These are phyloP conservation scores for Pichia sp. DNA, from an alignment of 1,139 yeast species.

Conservation along the genomic window DNA sequence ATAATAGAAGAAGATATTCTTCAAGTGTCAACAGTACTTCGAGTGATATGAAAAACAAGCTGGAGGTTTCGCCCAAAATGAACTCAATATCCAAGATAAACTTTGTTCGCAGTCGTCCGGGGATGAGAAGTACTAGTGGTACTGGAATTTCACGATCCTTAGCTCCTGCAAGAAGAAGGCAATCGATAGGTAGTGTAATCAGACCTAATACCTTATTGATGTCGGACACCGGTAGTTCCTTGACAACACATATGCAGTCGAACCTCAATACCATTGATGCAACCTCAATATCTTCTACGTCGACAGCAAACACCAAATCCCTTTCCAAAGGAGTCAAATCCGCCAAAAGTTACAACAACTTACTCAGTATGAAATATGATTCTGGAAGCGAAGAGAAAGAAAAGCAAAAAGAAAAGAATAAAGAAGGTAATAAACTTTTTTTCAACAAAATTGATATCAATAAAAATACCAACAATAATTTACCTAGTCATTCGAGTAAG, in stretches of 20 bases:
- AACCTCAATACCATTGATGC: background rate
- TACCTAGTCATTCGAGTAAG: background rate
- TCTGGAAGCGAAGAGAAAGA: conserved; percentile 1
- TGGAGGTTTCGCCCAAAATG: background rate
- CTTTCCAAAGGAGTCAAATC: background rate
- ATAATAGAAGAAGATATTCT: background rate
- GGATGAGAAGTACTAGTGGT: conserved; percentile 9
- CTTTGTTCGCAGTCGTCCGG: conserved; percentile 21
- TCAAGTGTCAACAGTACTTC: background rate
- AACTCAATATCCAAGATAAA: conserved; percentile 21
- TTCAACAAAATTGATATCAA: conserved; percentile 4
- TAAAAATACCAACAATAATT: background rate
- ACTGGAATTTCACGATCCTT: background rate
- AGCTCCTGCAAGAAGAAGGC: conserved; percentile 1
- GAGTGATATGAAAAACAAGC: background rate
- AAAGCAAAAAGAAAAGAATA: conserved; percentile 5
- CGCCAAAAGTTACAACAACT: conserved; percentile 10
- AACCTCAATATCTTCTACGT: background rate
- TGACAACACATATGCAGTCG: background rate
- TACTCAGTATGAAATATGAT: background rate
- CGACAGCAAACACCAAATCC: background rate
- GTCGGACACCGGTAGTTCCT: background rate
- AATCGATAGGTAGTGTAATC: background rate
- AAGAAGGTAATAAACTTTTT: conserved; percentile 4
- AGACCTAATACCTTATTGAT: background rate